Evolutionary conservation across 192 early-diverging fungal species (phyloP), one percentile per base, ranked within the genome.

Genomic region (Dimargaris xerosporica): DNA sequence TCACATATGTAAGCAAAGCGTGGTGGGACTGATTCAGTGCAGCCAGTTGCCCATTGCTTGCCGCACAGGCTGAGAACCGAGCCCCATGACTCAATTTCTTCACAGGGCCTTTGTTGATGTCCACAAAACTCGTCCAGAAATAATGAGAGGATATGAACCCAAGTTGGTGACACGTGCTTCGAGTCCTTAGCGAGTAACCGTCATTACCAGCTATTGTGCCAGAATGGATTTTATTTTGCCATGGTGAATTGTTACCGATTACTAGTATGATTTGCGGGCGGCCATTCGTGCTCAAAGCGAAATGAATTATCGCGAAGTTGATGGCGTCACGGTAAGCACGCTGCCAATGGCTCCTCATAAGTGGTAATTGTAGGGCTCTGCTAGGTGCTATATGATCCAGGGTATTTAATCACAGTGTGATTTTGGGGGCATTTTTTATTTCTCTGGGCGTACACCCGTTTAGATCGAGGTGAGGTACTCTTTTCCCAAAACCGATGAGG

Each of bases 201-300:
- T n/a, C 50, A 26, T 52, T n/a, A 52, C 50, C 50, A 52, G 11
- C 28, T 10, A 11, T 52, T 26, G 28, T 9, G 28, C n/a, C 10
- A n/a, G 9, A 52, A 19, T 52, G 50, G 21, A 28, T 3, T 26
- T 7, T 23, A 4, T 50, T 19, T 10, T 52, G 10, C 50, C 23
- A 1, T 19, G n/a, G 10, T 52, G 34, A 5, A 39, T 39, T 39
- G 34, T 7, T 39, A 39, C 34, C 34, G 34, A 7, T 52, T 10
- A 31, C 54, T 39, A 56, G 54, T 56, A 56, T 56, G 54, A 56
- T 56, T n/a, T 56, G 10, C 23, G 54, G 29, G 31, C 26, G 9
- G 54, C 54, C 54, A 56, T 39, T 39, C 54, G 54, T n/a, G 54
- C 54, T n/a, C 29, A 28, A 28, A 29, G 29, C 1, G 28, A 28